Evolutionary conservation across 2,329 filamentous ascomycete species (phyloP).

Genomic region (Grosmannia clavigera): DNA sequence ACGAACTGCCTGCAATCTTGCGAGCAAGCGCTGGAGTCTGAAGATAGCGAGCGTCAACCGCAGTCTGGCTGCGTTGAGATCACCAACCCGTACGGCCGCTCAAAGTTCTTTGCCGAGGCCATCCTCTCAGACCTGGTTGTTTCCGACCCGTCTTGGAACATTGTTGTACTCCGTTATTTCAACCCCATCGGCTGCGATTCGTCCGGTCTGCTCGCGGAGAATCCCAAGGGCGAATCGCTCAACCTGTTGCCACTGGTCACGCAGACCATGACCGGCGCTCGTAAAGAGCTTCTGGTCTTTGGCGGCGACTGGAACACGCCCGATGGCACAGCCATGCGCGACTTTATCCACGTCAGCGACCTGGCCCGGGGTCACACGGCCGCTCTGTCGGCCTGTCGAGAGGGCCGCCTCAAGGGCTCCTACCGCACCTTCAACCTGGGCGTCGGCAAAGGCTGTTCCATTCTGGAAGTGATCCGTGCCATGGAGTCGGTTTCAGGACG

Average conservation of each 20-base stretch:
- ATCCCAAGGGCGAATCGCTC: constrained; percentile 47
- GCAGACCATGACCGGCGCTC: constrained; percentile 44
- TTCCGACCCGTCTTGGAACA: constrained; percentile 49
- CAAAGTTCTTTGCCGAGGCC: constrained; percentile 56
- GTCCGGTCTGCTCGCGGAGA: constrained; percentile 51
- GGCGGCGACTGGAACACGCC: constrained; percentile 52
- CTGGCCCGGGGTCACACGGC: constrained; percentile 45
- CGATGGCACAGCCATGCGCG: constrained; percentile 53
- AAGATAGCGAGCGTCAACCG: constrained; percentile 19
- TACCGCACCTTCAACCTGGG: constrained; percentile 34
- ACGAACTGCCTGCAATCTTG: constrained; percentile 41
- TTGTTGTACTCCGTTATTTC: constrained; percentile 54
- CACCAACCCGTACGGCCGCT: constrained; percentile 53
- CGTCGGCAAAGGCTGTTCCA: constrained; percentile 31
- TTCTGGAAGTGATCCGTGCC: constrained; percentile 28
- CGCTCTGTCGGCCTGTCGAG: constrained; percentile 32
- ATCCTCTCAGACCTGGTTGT: constrained; percentile 50
- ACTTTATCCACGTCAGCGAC: constrained; percentile 57
- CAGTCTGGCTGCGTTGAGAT: constrained; percentile 33
- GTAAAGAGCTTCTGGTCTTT: constrained; percentile 44
- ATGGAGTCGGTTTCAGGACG: constrained; percentile 24
- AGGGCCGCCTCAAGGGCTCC: constrained; percentile 17
- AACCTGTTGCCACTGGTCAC: constrained; percentile 54
- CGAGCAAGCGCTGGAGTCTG: constrained; percentile 30
- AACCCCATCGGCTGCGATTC: constrained; percentile 55